Conservation (phyloP, 2,329 filamentous ascomycete genomes). For the Neopestalotiopsis sp. region DNA sequence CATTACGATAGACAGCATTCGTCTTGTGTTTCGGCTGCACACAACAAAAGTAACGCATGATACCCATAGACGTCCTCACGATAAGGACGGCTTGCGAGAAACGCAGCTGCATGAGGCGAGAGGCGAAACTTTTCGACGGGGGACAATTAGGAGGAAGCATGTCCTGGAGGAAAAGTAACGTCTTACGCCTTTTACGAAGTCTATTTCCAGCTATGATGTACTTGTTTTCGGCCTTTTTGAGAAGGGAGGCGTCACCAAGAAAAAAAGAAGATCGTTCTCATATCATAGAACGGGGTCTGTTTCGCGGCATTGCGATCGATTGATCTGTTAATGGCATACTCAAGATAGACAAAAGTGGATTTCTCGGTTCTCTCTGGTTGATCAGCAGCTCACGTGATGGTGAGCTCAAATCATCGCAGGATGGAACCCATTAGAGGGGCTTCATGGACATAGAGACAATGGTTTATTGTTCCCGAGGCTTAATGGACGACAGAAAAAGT, state of each 20-base stretch:
- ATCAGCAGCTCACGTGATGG: conserved; percentile 29
- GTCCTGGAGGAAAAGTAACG: conserved; percentile 31
- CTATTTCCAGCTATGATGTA: conserved; percentile 38
- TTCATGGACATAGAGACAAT: conserved; percentile 39
- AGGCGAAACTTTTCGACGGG: conserved; percentile 28
- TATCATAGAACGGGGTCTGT: conserved; percentile 39
- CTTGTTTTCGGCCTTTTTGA: conserved; percentile 36
- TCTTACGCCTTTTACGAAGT: conserved; percentile 35
- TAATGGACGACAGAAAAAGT: conserved; percentile 25
- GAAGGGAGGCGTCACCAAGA: conserved; percentile 34
- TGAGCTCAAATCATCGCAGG: conserved; percentile 30
- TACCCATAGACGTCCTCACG: conserved; percentile 42
- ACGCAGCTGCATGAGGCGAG: conserved; percentile 40
- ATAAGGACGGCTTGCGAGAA: conserved; percentile 31
- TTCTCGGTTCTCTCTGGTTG: conserved; percentile 63
- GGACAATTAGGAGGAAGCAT: conserved; percentile 36
- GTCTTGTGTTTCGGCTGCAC: conserved; percentile 41
- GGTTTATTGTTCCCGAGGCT: conserved; percentile 37
- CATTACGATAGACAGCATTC: conserved; percentile 44
- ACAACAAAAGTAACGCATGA: conserved; percentile 35
- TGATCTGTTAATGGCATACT: conserved; percentile 40
- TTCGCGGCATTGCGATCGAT: conserved; percentile 34
- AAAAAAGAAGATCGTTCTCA: conserved; percentile 31
- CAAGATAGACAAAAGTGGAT: conserved; percentile 70
- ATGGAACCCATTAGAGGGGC: conserved; percentile 33